A percentile compares a stretch with the other conserved stretches of the same genome.
Evolutionary conservation across 2,329 filamentous ascomycete genomes (phyloP).

Genomic region (Pyrenophora teres): DNA sequence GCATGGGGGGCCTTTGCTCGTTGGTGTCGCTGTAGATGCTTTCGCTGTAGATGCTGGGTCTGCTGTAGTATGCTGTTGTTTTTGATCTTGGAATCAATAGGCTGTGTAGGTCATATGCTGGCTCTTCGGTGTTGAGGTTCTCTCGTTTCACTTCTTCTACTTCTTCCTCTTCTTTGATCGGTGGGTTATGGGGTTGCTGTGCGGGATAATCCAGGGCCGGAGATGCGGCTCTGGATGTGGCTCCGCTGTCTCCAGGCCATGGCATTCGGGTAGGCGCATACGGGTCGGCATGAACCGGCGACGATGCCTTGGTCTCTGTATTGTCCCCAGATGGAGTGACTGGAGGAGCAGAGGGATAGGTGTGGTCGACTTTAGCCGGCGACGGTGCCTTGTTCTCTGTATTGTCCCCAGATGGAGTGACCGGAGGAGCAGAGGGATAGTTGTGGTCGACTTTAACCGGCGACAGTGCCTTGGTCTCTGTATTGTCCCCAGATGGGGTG

Average conservation of each 20-base stretch:
- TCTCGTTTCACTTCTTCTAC: not conserved
- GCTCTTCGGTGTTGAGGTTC: not conserved
- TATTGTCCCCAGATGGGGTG: not conserved
- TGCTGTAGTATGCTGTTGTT: not conserved
- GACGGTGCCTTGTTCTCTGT: no score
- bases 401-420: not conserved
- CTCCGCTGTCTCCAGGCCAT: constrained; percentile 12
- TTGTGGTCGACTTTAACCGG: not conserved
- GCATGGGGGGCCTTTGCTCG: constrained; percentile 10
- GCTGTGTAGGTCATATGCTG: constrained; percentile 1
- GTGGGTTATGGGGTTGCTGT: constrained; percentile 2
- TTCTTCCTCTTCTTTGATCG: not conserved
- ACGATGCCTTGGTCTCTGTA: not conserved
- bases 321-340: not conserved
- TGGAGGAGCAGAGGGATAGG: not conserved
- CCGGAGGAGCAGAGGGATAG: not conserved
- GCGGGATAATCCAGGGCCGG: not conserved
- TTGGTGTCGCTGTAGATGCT: constrained; percentile 3
- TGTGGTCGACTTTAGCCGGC: not conserved
- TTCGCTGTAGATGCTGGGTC: constrained; percentile 1
- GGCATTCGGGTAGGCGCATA: constrained; percentile 2
- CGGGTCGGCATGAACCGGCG: not conserved
- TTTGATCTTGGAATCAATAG: not conserved
- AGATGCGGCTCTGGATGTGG: not conserved
- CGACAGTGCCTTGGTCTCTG: not conserved